Conservation (phyloP, 306 rosid genomes). For the Prunus mongolica region DNA sequence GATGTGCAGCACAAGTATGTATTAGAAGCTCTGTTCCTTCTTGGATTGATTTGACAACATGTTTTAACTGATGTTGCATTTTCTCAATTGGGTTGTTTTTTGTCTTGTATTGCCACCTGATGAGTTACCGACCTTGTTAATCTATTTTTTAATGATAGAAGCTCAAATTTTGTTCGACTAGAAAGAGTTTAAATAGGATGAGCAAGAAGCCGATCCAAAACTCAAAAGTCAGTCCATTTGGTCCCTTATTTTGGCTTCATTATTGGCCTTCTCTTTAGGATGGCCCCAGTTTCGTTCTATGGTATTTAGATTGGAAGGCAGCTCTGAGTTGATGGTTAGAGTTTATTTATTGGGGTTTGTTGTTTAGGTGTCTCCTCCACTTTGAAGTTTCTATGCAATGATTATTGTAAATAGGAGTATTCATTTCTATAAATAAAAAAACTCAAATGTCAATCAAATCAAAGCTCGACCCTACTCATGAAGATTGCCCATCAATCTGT, state of each 20-base stretch:
- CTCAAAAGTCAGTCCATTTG: background rate
- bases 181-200: background rate
- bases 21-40: background rate
- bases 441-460: background rate
- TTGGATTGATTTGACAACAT: background rate
- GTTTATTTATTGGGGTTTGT: background rate
- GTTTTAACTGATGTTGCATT: background rate
- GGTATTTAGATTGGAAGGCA: background rate
- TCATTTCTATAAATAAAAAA: too few species aligned
- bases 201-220: background rate
- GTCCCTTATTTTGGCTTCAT: too few species aligned
- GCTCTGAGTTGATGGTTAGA: background rate
- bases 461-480: background rate
- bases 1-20: constrained; percentile 94
- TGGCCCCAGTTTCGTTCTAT: background rate
- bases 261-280: background rate
- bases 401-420: too few species aligned
- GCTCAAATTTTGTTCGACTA: background rate
- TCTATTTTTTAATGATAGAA: background rate
- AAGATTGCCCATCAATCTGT: background rate
- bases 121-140: background rate
- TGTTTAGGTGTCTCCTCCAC: too few species aligned
- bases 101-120: background rate
- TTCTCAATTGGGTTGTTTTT: background rate
- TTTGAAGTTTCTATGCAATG: too few species aligned